Evolutionary conservation across 83 land plant species (phyloP), one percentile per base, ranked within the genome.

Genomic region (Thuja plicata): DNA sequence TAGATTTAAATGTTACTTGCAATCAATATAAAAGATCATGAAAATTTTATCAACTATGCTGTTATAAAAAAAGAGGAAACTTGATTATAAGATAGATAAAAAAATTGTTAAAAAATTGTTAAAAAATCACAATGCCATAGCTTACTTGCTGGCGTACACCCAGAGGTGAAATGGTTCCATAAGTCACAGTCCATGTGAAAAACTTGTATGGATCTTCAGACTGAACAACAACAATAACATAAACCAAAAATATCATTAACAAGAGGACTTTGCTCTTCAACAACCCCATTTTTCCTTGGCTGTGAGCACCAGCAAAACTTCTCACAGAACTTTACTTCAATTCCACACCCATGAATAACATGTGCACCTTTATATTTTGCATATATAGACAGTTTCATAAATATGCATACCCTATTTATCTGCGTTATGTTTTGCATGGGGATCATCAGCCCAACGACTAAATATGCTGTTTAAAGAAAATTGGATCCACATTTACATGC

Each of bases 181-280:
- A 94, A 35, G 93, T 93, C 15, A 94, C 91, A 46, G 92, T 91
- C 96, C 96, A 94, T 32, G 87, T 81, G 87, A 88, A 93, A 87
- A n/a, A 93, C 40, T 76, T 62, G 87, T 94, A 94, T 1, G 96
- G 93, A 80, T 94, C 92, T 54, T 93, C 96, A 16, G 90, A 91
- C 15, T 32, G 17, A 7, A 86, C 81, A 24, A 84, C 86, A 7
- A 86, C 81, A 37, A 84, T 55, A 46, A 0, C 19, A 83, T 87
- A 38, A 15, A 86, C 37, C 74, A 8, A 35, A 38, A 45, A 15
- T 54, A 84, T 24, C 80, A 80, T 3, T 11, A 70, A 55, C 34
- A 85, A 1, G 32, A 54, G 35, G 50, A n/a, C 50, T 40, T 27
- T 38, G 13, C n/a, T 21, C 4, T 34, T 24, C 41, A 87, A 57